These are phyloP conservation scores for Pseudogymnoascus sp. DNA, from an alignment of 2,329 filamentous ascomycete genomes.

Conservation along the genomic window DNA sequence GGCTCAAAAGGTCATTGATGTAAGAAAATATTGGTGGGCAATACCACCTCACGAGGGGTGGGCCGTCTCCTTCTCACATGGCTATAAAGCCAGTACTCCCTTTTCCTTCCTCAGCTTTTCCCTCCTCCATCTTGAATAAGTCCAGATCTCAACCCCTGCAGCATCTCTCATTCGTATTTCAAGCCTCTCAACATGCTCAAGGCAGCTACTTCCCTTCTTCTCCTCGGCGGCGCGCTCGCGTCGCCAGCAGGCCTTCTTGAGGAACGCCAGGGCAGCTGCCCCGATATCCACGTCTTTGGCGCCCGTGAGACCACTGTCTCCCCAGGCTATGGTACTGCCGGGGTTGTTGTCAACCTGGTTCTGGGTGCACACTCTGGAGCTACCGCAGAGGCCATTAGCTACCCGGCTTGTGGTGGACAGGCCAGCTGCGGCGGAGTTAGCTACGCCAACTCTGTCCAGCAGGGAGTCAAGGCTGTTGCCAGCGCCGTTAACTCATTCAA, in stretches of 20 bases:
- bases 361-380: slow-evolving; percentile 40
- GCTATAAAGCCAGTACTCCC: background rate
- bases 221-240: background rate
- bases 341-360: slow-evolving; percentile 43
- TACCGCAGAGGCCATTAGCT: slow-evolving; percentile 47
- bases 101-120: background rate
- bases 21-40: background rate
- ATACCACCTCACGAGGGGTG: background rate
- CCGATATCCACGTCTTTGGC: slow-evolving; percentile 42
- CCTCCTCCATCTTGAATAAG: background rate
- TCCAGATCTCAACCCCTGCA: background rate
- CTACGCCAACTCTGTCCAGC: slow-evolving; percentile 51
- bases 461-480: slow-evolving; percentile 52
- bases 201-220: slow-evolving; percentile 4
- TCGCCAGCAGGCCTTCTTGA: slow-evolving; percentile 1
- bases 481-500: slow-evolving; percentile 52
- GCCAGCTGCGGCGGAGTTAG: slow-evolving; percentile 48
- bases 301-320: slow-evolving; percentile 43
- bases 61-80: background rate
- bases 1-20: background rate
- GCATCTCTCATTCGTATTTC: background rate
- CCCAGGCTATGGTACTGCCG: slow-evolving; percentile 44
- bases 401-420: slow-evolving; percentile 58
- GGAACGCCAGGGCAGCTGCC: slow-evolving; percentile 28
- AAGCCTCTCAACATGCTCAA: slow-evolving; percentile 8